Conservation (phyloP, 2,329 filamentous ascomycete genomes). For the Nemania sp. region DNA sequence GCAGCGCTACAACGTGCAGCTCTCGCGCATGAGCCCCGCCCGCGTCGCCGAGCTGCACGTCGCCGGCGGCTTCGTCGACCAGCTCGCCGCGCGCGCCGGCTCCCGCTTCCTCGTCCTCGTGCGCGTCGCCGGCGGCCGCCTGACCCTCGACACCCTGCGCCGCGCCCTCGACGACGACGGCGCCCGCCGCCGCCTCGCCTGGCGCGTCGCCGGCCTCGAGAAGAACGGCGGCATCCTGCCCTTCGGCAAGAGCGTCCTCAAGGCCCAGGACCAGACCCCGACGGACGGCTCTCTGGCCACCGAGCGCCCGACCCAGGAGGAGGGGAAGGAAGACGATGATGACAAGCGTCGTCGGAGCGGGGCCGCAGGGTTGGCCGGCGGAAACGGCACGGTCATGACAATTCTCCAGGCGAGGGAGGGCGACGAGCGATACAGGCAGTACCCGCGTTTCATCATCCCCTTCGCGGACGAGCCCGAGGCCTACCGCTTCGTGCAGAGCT, state of each 20-base stretch:
- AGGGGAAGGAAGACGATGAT: too few relatives aligned
- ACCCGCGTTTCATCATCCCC: constrained; percentile 56
- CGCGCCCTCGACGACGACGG: constrained; percentile 50
- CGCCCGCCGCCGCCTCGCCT: constrained; percentile 46
- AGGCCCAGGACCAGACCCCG: constrained; percentile 5
- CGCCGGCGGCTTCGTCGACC: constrained; percentile 34
- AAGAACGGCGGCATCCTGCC: constrained; percentile 38
- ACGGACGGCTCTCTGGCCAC: background rate
- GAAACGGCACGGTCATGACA: background rate
- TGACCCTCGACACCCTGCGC: constrained; percentile 44
- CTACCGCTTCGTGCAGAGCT: constrained; percentile 52
- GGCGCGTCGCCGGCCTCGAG: constrained; percentile 40
- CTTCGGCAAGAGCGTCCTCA: constrained; percentile 38
- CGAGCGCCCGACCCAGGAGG: too few relatives aligned
- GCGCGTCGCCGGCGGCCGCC: constrained; percentile 42
- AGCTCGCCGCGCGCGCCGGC: constrained; percentile 29
- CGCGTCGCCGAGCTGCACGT: constrained; percentile 23
- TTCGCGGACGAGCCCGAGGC: constrained; percentile 61
- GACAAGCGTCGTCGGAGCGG: background rate
- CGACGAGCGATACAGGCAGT: constrained; percentile 30
- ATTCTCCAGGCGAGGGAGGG: background rate
- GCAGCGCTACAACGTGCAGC: constrained; percentile 27
- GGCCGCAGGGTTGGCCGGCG: background rate
- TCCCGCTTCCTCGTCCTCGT: constrained; percentile 43
- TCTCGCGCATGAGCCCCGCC: constrained; percentile 10